phyloP scores from a whole-genome alignment of 805 yeast species.

The Candida sanyiensis region DNA sequence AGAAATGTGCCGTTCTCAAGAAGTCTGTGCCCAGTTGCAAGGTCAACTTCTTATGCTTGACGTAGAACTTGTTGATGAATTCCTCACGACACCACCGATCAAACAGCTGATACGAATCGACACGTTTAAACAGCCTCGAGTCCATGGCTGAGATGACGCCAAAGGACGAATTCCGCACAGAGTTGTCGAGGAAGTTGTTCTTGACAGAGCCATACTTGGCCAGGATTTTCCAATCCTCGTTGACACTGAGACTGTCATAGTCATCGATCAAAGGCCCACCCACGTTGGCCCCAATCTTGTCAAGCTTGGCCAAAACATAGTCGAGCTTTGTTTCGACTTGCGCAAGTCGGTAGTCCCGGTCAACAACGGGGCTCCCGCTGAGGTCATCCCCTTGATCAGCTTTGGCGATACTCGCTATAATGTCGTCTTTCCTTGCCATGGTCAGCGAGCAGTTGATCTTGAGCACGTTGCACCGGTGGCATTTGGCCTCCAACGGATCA shows the following conservation, averaged over 20 bases:
- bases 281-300: background rate
- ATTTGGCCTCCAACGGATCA: conserved; percentile 37
- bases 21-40: conserved; percentile 42
- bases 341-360: conserved; percentile 8
- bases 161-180: conserved; percentile 30
- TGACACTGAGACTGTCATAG: background rate
- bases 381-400: conserved; percentile 9
- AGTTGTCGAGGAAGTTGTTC: conserved; percentile 23
- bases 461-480: conserved; percentile 48
- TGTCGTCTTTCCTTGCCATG: conserved; percentile 25
- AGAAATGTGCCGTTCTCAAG: conserved; percentile 47
- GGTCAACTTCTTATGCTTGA: conserved; percentile 38
- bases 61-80: conserved; percentile 39
- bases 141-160: conserved; percentile 35
- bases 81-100: conserved; percentile 34
- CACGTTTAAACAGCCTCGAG: conserved; percentile 32
- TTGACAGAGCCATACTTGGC: conserved; percentile 14
- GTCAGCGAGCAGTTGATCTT: conserved; percentile 44
- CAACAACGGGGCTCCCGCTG: no score
- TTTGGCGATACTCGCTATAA: conserved; percentile 13
- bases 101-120: conserved; percentile 26
- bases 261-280: background rate
- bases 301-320: conserved; percentile 25
- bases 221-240: conserved; percentile 12
- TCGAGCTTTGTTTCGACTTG: conserved; percentile 18